Percentiles rank a stretch among this genome's conserved stretches.
These are phyloP conservation scores for Echinosophora koreensis DNA, from an alignment of 306 rosid species.

Conservation along the genomic window DNA sequence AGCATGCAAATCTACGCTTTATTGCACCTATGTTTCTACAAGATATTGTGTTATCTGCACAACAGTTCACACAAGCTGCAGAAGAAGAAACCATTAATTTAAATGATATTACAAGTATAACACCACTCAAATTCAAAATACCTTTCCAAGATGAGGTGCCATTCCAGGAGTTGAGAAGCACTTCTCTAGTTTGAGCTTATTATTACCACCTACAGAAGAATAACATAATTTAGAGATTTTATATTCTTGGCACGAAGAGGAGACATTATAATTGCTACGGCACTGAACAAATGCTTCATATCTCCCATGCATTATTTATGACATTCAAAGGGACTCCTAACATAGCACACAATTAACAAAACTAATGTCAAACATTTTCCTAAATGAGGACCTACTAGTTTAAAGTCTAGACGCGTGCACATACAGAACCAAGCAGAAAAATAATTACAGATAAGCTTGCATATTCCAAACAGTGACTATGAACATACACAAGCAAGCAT, in stretches of 20 bases:
- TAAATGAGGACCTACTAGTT: constrained; percentile 9
- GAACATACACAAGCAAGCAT: not conserved
- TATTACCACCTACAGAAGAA: constrained; percentile 64
- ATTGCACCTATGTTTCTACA: constrained; percentile 55
- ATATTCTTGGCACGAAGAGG: constrained; percentile 31
- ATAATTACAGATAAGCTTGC: not conserved
- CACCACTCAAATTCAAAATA: constrained; percentile 44
- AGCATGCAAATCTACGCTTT: not conserved
- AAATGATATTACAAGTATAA: constrained; percentile 35
- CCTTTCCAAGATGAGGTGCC: constrained; percentile 96
- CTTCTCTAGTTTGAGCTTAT: constrained; percentile 92
- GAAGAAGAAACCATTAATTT: constrained; percentile 37
- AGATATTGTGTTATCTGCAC: constrained; percentile 91
- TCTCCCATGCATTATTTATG: constrained; percentile 20
- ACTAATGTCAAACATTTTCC: constrained; percentile 15
- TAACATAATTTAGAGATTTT: not conserved
- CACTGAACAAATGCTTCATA: no score
- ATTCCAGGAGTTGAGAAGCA: constrained; percentile 97
- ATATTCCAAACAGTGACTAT: constrained; percentile 10
- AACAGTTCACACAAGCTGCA: constrained; percentile 46
- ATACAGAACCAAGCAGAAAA: constrained; percentile 8
- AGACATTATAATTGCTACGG: constrained; percentile 14
- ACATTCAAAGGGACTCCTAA: not conserved
- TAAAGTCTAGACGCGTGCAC: not conserved
- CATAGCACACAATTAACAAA: constrained; percentile 15